Percentiles rank a stretch among this genome's conserved stretches.
Evolutionary conservation across 352 stramenopile species (phyloP).

Genomic region (Globisporangium abappressorium): DNA sequence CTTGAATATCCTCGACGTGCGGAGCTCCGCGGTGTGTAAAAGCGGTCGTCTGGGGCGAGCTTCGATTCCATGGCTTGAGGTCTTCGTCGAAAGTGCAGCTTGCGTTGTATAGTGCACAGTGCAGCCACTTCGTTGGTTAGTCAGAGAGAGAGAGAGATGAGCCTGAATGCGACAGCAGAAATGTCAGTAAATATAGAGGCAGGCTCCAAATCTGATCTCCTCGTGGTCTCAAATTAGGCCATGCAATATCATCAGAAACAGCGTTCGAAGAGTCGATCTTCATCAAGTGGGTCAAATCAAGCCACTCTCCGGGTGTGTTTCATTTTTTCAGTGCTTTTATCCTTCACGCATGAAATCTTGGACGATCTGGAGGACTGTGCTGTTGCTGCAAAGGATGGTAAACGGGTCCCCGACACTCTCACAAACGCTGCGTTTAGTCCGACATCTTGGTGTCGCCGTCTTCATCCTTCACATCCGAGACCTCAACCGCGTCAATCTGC

Average conservation of each 20-base stretch:
- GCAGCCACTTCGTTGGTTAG: not conserved
- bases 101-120: not conserved
- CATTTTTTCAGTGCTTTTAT: slow-evolving; percentile 4
- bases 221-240: slow-evolving; percentile 2
- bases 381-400: not conserved
- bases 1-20: slow-evolving; percentile 55
- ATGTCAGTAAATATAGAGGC: slow-evolving; percentile 1
- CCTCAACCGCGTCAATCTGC: slow-evolving; percentile 85
- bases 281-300: slow-evolving; percentile 2
- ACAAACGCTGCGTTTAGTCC: slow-evolving; percentile 41
- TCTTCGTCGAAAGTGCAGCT: not conserved
- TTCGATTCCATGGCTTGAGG: slow-evolving; percentile 41
- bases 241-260: not conserved
- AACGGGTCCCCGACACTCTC: not conserved
- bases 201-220: not conserved
- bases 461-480: slow-evolving; percentile 82
- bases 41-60: slow-evolving; percentile 41
- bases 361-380: not conserved
- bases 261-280: not conserved
- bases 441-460: slow-evolving; percentile 81
- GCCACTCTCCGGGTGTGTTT: slow-evolving; percentile 3
- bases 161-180: not conserved
- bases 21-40: slow-evolving; percentile 65
- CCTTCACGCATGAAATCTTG: not conserved
- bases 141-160: not conserved